A percentile compares a stretch with the other conserved stretches of the same genome.
phyloP scores from a whole-genome alignment of 345 rosid species.

The Dovyalis caffra region DNA sequence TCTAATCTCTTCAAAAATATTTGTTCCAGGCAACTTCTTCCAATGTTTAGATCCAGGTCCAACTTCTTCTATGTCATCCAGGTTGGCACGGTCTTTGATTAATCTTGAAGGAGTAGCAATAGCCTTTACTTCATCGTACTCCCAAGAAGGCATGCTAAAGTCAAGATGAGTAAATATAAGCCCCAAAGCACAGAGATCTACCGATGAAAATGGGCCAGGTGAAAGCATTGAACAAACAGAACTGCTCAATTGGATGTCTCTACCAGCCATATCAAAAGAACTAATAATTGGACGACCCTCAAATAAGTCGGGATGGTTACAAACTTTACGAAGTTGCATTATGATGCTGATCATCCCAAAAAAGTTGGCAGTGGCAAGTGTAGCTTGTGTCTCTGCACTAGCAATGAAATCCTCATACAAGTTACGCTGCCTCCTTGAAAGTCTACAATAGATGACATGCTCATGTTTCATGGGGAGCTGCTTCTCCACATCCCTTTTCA shows the following conservation, averaged over 20 bases:
- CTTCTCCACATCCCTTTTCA: constrained; percentile 98
- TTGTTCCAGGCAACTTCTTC: constrained; percentile 54
- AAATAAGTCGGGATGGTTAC: constrained; percentile 98
- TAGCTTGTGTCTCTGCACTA: constrained; percentile 97
- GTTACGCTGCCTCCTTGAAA: constrained; percentile 96
- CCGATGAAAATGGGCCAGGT: constrained; percentile 55
- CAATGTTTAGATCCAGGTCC: constrained; percentile 29
- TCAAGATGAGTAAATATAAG: constrained; percentile 74
- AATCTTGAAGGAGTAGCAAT: constrained; percentile 72
- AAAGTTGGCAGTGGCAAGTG: constrained; percentile 88
- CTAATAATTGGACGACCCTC: constrained; percentile 99
- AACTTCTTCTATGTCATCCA: constrained; percentile 41
- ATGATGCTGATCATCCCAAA: constrained; percentile 99
- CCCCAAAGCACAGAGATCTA: constrained; percentile 68
- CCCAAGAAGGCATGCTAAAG: constrained; percentile 88
- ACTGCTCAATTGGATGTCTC: constrained; percentile 72
- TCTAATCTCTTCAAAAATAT: constrained; percentile 83
- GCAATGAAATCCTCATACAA: constrained; percentile 99
- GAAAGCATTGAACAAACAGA: constrained; percentile 66
- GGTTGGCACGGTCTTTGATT: constrained; percentile 48
- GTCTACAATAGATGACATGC: constrained; percentile 91
- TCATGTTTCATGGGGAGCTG: constrained; percentile 92
- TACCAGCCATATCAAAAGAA: constrained; percentile 89
- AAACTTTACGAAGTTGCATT: constrained; percentile 99
- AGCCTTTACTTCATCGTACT: constrained; percentile 67